Percentiles rank a stretch among this genome's conserved stretches.
These are phyloP conservation scores for Myxozyma kluyveri DNA, from an alignment of 805 yeast genomes.

Conservation along the genomic window DNA sequence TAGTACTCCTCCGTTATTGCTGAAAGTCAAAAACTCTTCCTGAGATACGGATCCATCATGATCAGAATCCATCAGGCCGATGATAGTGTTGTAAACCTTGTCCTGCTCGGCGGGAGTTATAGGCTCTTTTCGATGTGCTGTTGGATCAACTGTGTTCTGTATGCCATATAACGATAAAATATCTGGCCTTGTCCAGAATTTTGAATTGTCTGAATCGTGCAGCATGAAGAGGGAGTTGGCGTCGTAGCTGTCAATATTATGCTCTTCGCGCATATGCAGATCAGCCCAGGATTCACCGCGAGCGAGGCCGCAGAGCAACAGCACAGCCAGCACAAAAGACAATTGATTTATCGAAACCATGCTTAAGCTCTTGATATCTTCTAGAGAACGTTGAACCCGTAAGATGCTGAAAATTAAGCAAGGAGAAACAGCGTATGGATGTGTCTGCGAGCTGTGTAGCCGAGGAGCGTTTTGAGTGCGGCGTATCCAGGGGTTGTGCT, in stretches of 20 bases:
- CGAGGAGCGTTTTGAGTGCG: no score
- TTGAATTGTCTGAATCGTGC: conserved; percentile 62
- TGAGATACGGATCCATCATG: conserved; percentile 61
- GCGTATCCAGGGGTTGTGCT: no score
- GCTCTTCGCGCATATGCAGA: conserved; percentile 92
- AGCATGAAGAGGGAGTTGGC: conserved; percentile 72
- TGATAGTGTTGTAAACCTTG: conserved; percentile 54
- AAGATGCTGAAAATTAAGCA: no score
- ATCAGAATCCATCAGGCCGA: conserved; percentile 62
- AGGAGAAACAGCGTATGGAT: no score
- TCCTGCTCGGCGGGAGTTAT: conserved; percentile 54
- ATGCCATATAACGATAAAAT: conserved; percentile 81
- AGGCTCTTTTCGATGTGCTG: conserved; percentile 40
- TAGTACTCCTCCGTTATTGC: conserved; percentile 61
- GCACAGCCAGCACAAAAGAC: neutral
- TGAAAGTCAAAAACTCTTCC: conserved; percentile 68
- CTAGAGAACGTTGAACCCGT: no score
- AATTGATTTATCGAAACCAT: no score
- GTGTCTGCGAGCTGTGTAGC: no score
- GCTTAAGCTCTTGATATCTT: no score
- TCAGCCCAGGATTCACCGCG: conserved; percentile 55
- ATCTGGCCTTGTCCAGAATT: conserved; percentile 61
- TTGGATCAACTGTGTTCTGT: conserved; percentile 42
- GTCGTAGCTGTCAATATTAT: conserved; percentile 70
- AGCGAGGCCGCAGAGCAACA: neutral